Base-by-base conservation (phyloP, 1,139 yeast genomes). In the Meyerozyma sp. region DNA sequence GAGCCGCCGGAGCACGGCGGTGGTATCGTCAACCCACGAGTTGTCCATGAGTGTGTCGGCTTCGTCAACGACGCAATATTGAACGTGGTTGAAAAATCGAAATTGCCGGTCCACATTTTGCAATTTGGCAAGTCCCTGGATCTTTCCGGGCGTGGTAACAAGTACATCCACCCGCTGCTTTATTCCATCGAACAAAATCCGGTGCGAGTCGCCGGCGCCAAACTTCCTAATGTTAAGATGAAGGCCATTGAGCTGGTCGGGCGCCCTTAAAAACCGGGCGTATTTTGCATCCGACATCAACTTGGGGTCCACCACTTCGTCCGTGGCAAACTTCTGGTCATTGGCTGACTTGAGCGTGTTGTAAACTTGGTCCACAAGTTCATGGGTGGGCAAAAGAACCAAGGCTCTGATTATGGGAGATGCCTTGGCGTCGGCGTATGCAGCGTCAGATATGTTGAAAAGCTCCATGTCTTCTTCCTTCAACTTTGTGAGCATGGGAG, bases 31-130 rank as follows among this genome's bases (percentile, higher is more conserved):
- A 13, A 82, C 66, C 77, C 93, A 91, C 0, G 95, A 84, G 43
- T 80, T 77, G 57, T 91, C 96, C 81, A 93, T 76, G 44, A 93
- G 68, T 0, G 97, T 87, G 62, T 93, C 98, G 0, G 98, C 98
- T 62, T 93, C 98, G 61, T 93, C 98, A n/a, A 86, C 77, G 3
- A 87, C 91, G 44, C 87, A 71, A 53, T 77, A 84, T 26, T 76
- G 73, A 0, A 81, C 77, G 32, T 66, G 65, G 6, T 67, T 62
- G 42, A 81, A 65, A 9, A 69, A 58, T 34, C 70, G 64, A 52
- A 72, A 79, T 0, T 85, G 82, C 28, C 74, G 65, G 39, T 70
- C 66, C 11, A 73, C 56, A 53, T 70, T 70, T 29, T 66, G 63
- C 36, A 78, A 68, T 41, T 71, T 69, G 38, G 69, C 67, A 42